A percentile compares a stretch with the other conserved stretches of the same genome.
These are phyloP conservation scores for Populus hybrid DNA, from an alignment of 441 rosid species.

Conservation along the genomic window DNA sequence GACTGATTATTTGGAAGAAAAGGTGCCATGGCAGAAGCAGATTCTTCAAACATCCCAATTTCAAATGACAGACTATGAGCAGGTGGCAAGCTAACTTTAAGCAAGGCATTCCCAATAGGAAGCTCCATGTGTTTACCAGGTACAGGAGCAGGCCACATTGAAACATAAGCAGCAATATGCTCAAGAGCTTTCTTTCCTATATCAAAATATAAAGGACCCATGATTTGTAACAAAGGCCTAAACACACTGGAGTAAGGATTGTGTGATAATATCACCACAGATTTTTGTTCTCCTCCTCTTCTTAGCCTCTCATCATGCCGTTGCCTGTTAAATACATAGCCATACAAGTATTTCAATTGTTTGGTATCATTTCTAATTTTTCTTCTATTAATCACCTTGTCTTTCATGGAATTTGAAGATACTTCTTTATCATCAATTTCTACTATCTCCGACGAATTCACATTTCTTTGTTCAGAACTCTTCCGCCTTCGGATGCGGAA, in stretches of 20 bases:
- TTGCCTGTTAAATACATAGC: conserved; percentile 91
- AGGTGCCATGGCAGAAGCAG: conserved; percentile 90
- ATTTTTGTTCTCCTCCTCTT: conserved; percentile 96
- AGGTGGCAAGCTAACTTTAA: conserved; percentile 88
- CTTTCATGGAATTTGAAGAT: conserved; percentile 22
- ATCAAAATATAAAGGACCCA: conserved; percentile 93
- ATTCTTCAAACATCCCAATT: conserved; percentile 64
- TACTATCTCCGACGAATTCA: conserved; percentile 29
- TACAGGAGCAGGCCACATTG: conserved; percentile 83
- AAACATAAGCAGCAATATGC: conserved; percentile 83
- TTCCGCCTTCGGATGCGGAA: conserved; percentile 69
- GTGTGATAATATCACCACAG: conserved; percentile 86
- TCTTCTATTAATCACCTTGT: conserved; percentile 18
- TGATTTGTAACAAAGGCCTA: conserved; percentile 86
- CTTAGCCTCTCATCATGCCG: conserved; percentile 94
- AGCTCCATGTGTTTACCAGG: conserved; percentile 93
- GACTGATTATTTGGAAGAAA: conserved; percentile 88
- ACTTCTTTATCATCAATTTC: conserved; percentile 31
- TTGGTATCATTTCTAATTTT: conserved; percentile 14
- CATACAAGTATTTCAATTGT: conserved; percentile 58
- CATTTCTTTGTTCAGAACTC: conserved; percentile 28
- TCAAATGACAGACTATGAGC: conserved; percentile 82
- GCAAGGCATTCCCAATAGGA: conserved; percentile 82
- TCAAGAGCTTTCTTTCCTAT: conserved; percentile 81
- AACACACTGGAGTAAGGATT: conserved; percentile 79